Base-by-base conservation (phyloP, 2,329 filamentous ascomycete species). In the Orbilia javanica region DNA sequence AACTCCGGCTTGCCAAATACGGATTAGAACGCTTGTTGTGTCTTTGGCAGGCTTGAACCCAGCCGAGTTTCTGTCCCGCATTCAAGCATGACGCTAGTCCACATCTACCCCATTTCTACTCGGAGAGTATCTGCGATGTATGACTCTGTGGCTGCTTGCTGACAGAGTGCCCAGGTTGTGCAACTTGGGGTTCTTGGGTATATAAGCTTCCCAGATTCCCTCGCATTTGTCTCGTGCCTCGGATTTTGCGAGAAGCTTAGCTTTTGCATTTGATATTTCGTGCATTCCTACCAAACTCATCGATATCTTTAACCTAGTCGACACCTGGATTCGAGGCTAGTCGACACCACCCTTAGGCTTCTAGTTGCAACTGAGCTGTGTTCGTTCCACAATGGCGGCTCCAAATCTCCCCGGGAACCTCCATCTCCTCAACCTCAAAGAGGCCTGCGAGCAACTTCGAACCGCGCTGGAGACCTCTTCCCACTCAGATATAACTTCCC, bases 381-480 rank as follows among this genome's bases (percentile, higher is more conserved):
- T n/a, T n/a, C n/a, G n/a, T n/a, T n/a, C n/a, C n/a, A 39, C 36
- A 50, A 53, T 53, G 52, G 52, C 29, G 31, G 39, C 29, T 20
- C n/a, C 39, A 18, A 57, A 36, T 18, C 52, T 57, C 10, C 29
- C 29, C n/a, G 29, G 11, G n/a, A 36, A 57, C 29, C 29, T 57
- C 29, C 31, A 34, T 10, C 29, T 57, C 29, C 29, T 57, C n/a
- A 1, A 6, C 1, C 52, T 6, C 29, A 18, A 36, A n/a, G 31
- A 55, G 18, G 15, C 39, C 1, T 20, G 8, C 29, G 1, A 36
- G 0, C 10, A 57, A 1, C 29, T 57, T 11, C n/a, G 29, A 22
- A 11, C 29, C 3, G 27, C 29, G 3, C 52, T 57, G 2, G 4
- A 15, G 3, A 57, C n/a, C 7, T 20, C 46, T 13, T 42, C 63